Evolutionary conservation across 164 flowering plant species (phyloP).

Genomic region (Houttuynia cordata): DNA sequence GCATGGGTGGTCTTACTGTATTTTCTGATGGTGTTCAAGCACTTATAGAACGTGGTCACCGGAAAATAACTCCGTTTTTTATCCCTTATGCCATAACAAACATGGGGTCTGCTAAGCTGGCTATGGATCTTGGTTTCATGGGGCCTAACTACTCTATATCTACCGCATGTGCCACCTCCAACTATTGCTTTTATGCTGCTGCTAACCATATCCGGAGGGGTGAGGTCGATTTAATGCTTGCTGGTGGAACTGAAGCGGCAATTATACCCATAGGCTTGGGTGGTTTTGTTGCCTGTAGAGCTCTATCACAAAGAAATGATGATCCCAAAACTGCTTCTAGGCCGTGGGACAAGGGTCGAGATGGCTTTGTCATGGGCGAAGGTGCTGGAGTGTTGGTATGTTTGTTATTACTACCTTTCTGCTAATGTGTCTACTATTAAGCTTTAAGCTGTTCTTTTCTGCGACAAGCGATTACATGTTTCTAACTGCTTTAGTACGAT

Average conservation of each 20-base stretch:
- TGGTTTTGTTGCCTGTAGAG: slow-evolving; percentile 94
- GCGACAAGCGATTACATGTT: background rate
- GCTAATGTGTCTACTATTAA: background rate
- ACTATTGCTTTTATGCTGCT: slow-evolving; percentile 93
- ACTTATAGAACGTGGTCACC: slow-evolving; percentile 71
- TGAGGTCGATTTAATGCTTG: slow-evolving; percentile 92
- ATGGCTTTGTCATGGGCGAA: slow-evolving; percentile 98
- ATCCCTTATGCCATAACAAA: slow-evolving; percentile 93
- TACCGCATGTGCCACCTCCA: slow-evolving; percentile 95
- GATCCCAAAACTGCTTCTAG: slow-evolving; percentile 96
- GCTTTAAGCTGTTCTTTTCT: background rate
- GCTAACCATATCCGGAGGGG: slow-evolving; percentile 94
- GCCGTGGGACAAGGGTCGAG: slow-evolving; percentile 91
- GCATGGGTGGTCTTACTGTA: slow-evolving; percentile 91
- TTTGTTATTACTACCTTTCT: background rate
- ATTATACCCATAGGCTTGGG: slow-evolving; percentile 84
- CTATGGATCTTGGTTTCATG: slow-evolving; percentile 88
- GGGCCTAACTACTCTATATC: slow-evolving; percentile 95
- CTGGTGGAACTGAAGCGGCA: slow-evolving; percentile 97
- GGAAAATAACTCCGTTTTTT: slow-evolving; percentile 89
- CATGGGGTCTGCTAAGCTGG: slow-evolving; percentile 94
- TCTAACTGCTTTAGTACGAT: background rate
- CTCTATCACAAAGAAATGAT: slow-evolving; percentile 94
- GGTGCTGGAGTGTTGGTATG: slow-evolving; percentile 90
- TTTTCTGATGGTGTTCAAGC: slow-evolving; percentile 84